Base-by-base conservation (phyloP, 2,329 filamentous ascomycete genomes). In the Amauroascus niger region DNA sequence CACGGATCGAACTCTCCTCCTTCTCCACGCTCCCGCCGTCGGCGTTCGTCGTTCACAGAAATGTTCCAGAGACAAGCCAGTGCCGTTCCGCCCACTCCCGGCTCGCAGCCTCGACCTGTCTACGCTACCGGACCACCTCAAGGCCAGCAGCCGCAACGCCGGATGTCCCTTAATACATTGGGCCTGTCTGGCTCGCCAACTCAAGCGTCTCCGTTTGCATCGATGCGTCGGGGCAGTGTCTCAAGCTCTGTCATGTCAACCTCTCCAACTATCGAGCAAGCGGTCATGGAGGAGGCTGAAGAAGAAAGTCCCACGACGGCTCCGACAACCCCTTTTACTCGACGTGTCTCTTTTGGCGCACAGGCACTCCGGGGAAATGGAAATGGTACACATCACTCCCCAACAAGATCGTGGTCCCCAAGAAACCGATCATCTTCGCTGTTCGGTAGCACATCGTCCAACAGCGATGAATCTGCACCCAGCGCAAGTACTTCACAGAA, bases 331-430 rank as follows among this genome's bases (percentile, higher is more conserved):
- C 87, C 89, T 32, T 74, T 74, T 59, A 80, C 80, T 56, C 84
- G 90, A 61, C 86, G 90, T 55, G 83, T 95, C 75, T 96, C 90
- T 71, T 94, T 95, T 65, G 90, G 91, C 57, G 85, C 86, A 57
- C 82, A 88, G 68, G 87, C 87, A 60, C 76, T 89, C 69, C 79
- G 82, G 62, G 84, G 84, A 79, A 65, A 69, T 71, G 69, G 63
- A 59, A 71, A 77, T 74, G 78, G 77, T 80, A 80, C 76, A 78
- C 71, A 74, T 70, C 74, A 77, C 72, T 69, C 73, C 66, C 60
- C 66, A 59, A 53, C 57, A 53, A 63, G 63, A 41, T 58, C 62
- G 53, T 54, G 56, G 55, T 54, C 59, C 55, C 59, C 62, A 52
- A 60, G 60, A 43, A 61, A 59, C 53, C 64, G 64, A 49, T 60